Base-by-base conservation (phyloP, 1,284 basidiomycete species). In the Macrocystidia cucumis region DNA sequence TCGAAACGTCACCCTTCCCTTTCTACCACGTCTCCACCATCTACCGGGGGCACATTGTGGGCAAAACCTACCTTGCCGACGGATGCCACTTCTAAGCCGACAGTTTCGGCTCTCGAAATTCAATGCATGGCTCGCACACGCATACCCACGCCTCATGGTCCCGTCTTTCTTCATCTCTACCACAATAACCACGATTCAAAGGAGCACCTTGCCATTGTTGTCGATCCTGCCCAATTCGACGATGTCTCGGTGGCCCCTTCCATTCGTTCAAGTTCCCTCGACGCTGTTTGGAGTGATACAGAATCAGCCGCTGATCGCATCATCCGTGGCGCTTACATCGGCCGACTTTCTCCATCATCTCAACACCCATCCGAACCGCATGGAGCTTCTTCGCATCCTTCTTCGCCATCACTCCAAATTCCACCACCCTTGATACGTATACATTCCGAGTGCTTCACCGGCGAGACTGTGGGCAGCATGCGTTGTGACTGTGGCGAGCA, bases 401-500 rank as follows among this genome's bases (percentile, higher is more conserved):
- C 35, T 39, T 37, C 40, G 38, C 5, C 37, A 41, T 35, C 41
- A n/a, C 54, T 64, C 37, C 46, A 50, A 19, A 55, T 81, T 23
- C 84, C 80, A 2, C 63, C 82, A 0, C 91, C 96, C 0, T 75
- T 98, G 35, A 82, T 99, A 21, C 79, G 96, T 14, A 93, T 99
- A 36, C 96, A 99, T 62, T 95, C 91, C 13, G 96, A 98, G 57
- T 98, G 96, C 59, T 98, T 93, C 60, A 99, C 96, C 0, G 96
- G 96, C 26, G 96, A 98, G 62, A 98, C 93, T 6, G 83, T 98
- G 41, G 96, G 96, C 7, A 95, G 91, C 54, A 93, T 97, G 83
- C 83, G 96, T 20, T 99, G 96, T 58, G 96, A 99, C 58, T 99
- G 96, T 53, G 96, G 96, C 12, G 93, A 98, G 59, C 96, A 99